Evolutionary conservation across 306 rosid genomes (phyloP).

Genomic region (Biancaea sappan): DNA sequence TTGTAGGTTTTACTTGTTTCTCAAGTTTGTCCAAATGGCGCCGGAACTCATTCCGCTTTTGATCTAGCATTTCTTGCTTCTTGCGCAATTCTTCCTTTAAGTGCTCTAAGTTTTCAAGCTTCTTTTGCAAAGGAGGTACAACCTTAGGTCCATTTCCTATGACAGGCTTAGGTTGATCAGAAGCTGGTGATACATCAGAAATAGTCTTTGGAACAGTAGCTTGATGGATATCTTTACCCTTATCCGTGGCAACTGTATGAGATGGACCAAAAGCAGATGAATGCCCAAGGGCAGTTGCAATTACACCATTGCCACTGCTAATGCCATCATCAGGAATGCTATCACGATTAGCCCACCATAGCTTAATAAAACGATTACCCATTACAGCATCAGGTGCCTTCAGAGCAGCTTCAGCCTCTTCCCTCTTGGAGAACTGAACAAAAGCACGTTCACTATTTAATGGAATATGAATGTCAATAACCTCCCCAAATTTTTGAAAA

Average conservation of each 20-base stretch:
- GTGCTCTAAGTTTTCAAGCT: constrained; percentile 74
- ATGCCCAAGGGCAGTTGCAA: constrained; percentile 57
- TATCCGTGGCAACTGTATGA: constrained; percentile 48
- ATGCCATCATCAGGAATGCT: constrained; percentile 70
- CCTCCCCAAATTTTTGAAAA: constrained; percentile 90
- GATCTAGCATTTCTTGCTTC: constrained; percentile 94
- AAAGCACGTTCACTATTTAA: constrained; percentile 84
- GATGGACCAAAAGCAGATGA: constrained; percentile 54
- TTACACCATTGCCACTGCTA: constrained; percentile 50
- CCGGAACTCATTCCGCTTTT: constrained; percentile 82
- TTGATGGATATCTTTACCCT: constrained; percentile 62
- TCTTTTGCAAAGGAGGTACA: constrained; percentile 77
- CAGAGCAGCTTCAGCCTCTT: constrained; percentile 98
- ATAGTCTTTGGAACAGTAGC: constrained; percentile 59
- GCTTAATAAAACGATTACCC: constrained; percentile 98
- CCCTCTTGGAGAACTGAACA: constrained; percentile 94
- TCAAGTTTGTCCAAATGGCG: constrained; percentile 80
- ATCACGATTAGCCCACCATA: constrained; percentile 99
- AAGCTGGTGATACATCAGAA: constrained; percentile 54
- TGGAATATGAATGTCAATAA: constrained; percentile 88
- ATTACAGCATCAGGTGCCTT: constrained; percentile 95
- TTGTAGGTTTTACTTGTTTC: constrained; percentile 66
- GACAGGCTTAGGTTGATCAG: constrained; percentile 57
- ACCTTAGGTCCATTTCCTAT: constrained; percentile 64
- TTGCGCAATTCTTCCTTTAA: constrained; percentile 92